These are phyloP conservation scores for Kodamaea arcana DNA, from an alignment of 1,139 yeast genomes.

Conservation along the genomic window DNA sequence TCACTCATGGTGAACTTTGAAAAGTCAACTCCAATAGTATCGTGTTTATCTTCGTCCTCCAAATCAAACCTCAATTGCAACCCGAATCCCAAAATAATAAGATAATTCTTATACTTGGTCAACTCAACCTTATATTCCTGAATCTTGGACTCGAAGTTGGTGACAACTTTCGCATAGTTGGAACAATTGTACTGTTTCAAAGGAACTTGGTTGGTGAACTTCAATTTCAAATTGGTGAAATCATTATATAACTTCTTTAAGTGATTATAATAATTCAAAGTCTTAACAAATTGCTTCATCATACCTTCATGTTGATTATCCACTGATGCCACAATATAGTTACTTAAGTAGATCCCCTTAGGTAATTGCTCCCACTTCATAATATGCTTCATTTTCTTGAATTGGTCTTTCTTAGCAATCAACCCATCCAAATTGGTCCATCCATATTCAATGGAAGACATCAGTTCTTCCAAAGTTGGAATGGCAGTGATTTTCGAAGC, in stretches of 20 bases:
- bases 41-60: slow-evolving; percentile 30
- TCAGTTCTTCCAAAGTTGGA: slow-evolving; percentile 58
- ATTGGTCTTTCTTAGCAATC: slow-evolving; percentile 24
- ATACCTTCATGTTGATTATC: slow-evolving; percentile 34
- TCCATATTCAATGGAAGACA: slow-evolving; percentile 77
- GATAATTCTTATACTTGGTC: slow-evolving; percentile 43
- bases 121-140: slow-evolving; percentile 43
- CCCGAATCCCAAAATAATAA: slow-evolving; percentile 45
- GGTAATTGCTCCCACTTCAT: slow-evolving; percentile 42
- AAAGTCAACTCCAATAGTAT: slow-evolving; percentile 6
- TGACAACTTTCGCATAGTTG: slow-evolving; percentile 33
- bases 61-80: slow-evolving; percentile 44
- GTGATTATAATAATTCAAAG: slow-evolving; percentile 41
- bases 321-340: slow-evolving; percentile 24
- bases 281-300: slow-evolving; percentile 46
- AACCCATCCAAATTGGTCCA: slow-evolving; percentile 57
- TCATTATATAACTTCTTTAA: slow-evolving; percentile 36
- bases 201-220: slow-evolving; percentile 29
- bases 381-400: slow-evolving; percentile 34
- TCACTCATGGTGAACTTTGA: too few species aligned
- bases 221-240: slow-evolving; percentile 28
- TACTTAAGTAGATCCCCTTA: slow-evolving; percentile 41
- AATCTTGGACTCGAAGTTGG: slow-evolving; percentile 39
- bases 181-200: slow-evolving; percentile 24
- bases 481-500: slow-evolving; percentile 79